Percentiles rank a stretch among this genome's conserved stretches.
Conservation (phyloP, 148 eudicot genomes). For the Cornus controversa region DNA sequence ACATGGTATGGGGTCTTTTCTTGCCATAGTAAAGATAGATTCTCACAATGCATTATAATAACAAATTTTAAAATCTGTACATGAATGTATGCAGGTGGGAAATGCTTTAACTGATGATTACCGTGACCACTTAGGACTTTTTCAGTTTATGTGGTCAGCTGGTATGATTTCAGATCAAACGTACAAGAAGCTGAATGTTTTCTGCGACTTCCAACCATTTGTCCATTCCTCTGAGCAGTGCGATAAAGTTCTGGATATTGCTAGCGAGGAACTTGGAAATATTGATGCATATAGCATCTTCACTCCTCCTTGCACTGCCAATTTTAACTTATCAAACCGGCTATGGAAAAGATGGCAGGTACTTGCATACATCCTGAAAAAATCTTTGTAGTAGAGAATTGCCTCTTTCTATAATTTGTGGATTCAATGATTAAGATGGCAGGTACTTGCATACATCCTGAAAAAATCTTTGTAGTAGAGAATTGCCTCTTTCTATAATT, state of each 20-base stretch:
- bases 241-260: slow-evolving; percentile 46
- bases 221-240: slow-evolving; percentile 60
- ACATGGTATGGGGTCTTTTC: slow-evolving; percentile 60
- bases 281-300: slow-evolving; percentile 92
- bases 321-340: slow-evolving; percentile 40
- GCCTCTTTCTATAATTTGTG: neutral
- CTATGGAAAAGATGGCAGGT: slow-evolving; percentile 48
- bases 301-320: slow-evolving; percentile 87
- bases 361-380: slow-evolving; percentile 12
- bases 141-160: slow-evolving; percentile 91
- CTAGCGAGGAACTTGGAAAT: slow-evolving; percentile 66
- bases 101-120: slow-evolving; percentile 88
- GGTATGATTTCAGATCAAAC: slow-evolving; percentile 94
- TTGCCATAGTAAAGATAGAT: neutral
- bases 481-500: neutral
- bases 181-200: slow-evolving; percentile 61
- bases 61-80: slow-evolving; percentile 2
- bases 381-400: neutral
- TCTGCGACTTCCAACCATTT: slow-evolving; percentile 65
- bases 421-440: too few species aligned
- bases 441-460: slow-evolving; percentile 26
- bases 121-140: slow-evolving; percentile 75
- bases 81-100: slow-evolving; percentile 63
- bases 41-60: slow-evolving; percentile 3
- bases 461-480: neutral